Evolutionary conservation across 208 protist genomes (phyloP), one percentile per base, ranked within the genome.

Genomic region (Trypanosoma theileri): DNA sequence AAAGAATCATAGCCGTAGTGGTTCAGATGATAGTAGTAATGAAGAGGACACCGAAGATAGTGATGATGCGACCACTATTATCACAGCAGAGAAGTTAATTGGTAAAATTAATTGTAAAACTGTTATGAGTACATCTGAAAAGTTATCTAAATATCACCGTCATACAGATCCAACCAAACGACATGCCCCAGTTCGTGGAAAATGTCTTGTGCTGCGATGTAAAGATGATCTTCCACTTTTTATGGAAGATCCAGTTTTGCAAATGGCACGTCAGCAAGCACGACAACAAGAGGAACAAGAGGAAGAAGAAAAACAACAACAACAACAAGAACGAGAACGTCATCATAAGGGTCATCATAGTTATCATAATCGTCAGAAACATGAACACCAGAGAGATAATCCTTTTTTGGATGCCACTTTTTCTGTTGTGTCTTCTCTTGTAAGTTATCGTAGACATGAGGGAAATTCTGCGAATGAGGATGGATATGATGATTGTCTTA

Each of bases 141-240:
- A 84, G 45, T 75, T 95, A 41, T 90, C 82, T 3, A 86, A 88
- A 58, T 95, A 88, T 65, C 89, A 95, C 64, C 84, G 89, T 6
- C 89, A 95, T 59, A 51, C 68, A 28, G 84, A 92, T 67, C 77
- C 59, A 8, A 69, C 55, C 52, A 77, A 73, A 21, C 86, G 85
- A 17, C 77, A 77, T 56, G 73, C 89, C 0, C 75, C 89, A 19
- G 58, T 95, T 12, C 83, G 87, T 31, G 89, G 89, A 24, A 90
- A 84, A 69, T 88, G 80, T 61, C 81, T 81, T 41, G 58, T 91
- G 0, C 70, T 95, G 22, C 59, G 48, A 0, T 66, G 73, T 14
- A 82, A 82, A 62, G 74, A 80, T 9, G 78, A 59, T 11, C 61
- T 80, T 16, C 79, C 86, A 22, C 72, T 95, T 9, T 91, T 95